Evolutionary conservation across 2,329 filamentous ascomycete genomes (phyloP), one percentile per base, ranked within the genome.

Genomic region (Beauveria medogensis): DNA sequence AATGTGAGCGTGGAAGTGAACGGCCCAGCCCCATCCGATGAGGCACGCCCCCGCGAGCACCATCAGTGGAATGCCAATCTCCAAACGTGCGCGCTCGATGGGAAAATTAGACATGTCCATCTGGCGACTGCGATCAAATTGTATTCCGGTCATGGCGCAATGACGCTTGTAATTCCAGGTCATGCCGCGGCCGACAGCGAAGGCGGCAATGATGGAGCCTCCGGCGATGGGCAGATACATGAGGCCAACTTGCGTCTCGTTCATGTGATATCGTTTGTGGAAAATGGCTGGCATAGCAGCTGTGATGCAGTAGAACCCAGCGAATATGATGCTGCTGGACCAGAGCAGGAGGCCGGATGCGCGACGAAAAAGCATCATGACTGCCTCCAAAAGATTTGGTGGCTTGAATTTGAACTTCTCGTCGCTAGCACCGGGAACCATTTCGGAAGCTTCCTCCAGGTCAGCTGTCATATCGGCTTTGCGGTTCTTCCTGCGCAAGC

Each of bases 91-190:
- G 2, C 73, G 71, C 66, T 84, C 81, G 10, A 84, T 78, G 1
- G 81, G 80, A 41, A 84, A 82, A 0, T 71, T 64, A 0, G 71
- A 65, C 14, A 83, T 70, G 63, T 83, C 78, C 37, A 76, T 74
- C 64, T 80, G 80, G 10, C 81, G 80, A 53, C 76, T 80, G 65
- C 78, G 78, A 60, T 80, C 79, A 59, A 86, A 77, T 0, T 76
- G 68, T 10, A 88, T 72, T 10, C 81, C 81, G 0, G 83, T 70
- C 5, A 72, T 75, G 10, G 71, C 69, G 14, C 86, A 86, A 62
- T 87, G 79, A 1, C 86, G 82, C 1, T 80, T 78, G 69, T 86
- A 92, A 69, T 89, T 90, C 73, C 80, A 80, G 70, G 91, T 88
- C 41, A 90, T 79, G 1, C 84, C 65, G 2, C 78, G 77, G 1